Percentiles rank a stretch among this genome's conserved stretches.
These are phyloP conservation scores for Gomphus bonarii DNA, from an alignment of 1,284 basidiomycete species.

Conservation along the genomic window DNA sequence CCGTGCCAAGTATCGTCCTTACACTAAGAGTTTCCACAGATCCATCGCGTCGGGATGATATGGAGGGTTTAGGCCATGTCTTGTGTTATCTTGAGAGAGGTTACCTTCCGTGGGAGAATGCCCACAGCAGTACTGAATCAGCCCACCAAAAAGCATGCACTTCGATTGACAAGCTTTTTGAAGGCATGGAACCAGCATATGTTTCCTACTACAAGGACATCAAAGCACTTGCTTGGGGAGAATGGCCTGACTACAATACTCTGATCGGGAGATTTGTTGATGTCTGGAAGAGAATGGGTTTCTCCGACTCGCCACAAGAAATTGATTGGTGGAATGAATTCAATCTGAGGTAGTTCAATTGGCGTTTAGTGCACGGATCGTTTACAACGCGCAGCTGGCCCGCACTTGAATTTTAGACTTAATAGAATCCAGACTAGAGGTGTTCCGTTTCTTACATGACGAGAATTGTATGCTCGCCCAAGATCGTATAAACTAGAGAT, in stretches of 20 bases:
- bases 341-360: neutral
- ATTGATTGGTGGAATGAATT: conserved; percentile 3
- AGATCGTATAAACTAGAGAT: too few species aligned
- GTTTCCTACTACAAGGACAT: neutral
- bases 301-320: neutral
- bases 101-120: neutral
- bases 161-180: neutral
- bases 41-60: neutral
- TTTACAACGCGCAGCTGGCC: too few species aligned
- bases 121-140: too few species aligned
- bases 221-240: conserved; percentile 1
- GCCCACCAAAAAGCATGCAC: neutral
- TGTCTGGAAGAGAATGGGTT: neutral
- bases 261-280: neutral
- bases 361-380: too few species aligned
- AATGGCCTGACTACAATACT: neutral
- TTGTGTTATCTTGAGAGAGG: neutral
- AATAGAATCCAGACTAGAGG: too few species aligned
- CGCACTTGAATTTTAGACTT: too few species aligned
- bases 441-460: too few species aligned
- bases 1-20: neutral
- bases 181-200: conserved; percentile 2
- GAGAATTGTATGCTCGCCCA: too few species aligned
- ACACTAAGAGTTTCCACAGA: neutral
- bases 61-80: neutral